These are phyloP conservation scores for Candida coquimbonensis DNA, from an alignment of 805 yeast species.

Conservation along the genomic window DNA sequence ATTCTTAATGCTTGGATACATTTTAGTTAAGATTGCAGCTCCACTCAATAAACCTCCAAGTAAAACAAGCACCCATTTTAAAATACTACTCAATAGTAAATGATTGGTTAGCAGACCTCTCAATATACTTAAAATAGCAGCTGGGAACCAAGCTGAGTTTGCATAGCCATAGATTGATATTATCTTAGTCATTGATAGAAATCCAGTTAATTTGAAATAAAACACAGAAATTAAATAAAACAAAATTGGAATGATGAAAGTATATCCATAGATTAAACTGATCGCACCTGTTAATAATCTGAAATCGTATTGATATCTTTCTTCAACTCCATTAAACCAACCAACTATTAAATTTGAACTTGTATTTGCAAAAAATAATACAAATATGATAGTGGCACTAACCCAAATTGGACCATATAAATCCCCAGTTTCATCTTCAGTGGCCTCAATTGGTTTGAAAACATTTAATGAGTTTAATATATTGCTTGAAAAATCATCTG, in stretches of 20 bases:
- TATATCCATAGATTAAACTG: conserved; percentile 69
- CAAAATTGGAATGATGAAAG: conserved; percentile 52
- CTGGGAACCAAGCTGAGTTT: conserved; percentile 79
- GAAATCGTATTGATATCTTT: conserved; percentile 52
- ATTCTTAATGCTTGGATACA: conserved; percentile 33
- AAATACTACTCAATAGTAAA: conserved; percentile 34
- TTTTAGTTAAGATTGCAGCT: conserved; percentile 41
- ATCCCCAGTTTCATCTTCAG: conserved; percentile 48
- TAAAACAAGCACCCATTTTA: conserved; percentile 59
- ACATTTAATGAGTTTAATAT: conserved; percentile 55
- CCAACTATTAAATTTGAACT: conserved; percentile 59
- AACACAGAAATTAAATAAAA: conserved; percentile 48
- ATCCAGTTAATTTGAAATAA: conserved; percentile 42
- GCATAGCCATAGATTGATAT: conserved; percentile 82
- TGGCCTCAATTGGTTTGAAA: conserved; percentile 26
- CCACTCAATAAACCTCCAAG: conserved; percentile 60
- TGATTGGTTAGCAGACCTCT: conserved; percentile 47
- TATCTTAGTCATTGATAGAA: conserved; percentile 48
- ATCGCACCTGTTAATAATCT: conserved; percentile 61
- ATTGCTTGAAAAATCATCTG: conserved; percentile 51
- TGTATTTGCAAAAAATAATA: conserved; percentile 70
- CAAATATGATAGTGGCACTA: conserved; percentile 70
- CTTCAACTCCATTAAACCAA: conserved; percentile 33
- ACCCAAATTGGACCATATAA: conserved; percentile 90
- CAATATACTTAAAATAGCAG: conserved; percentile 53